Evolutionary conservation across 2,329 filamentous ascomycete species (phyloP), one percentile per base, ranked within the genome.

Genomic region (Cladorrhinum sp.): DNA sequence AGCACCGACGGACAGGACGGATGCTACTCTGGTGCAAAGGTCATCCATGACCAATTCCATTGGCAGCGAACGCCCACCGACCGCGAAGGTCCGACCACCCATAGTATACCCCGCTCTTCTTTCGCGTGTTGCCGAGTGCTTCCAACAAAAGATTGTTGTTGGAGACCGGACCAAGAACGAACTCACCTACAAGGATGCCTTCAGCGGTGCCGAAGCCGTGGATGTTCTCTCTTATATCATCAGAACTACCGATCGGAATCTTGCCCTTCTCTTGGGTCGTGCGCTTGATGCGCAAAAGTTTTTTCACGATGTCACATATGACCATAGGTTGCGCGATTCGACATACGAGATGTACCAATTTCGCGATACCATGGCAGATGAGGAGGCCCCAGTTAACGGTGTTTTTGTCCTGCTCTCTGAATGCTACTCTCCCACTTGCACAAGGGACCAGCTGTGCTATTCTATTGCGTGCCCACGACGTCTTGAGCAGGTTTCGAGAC

Each of bases 251-350:
- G 95, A 99, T 75, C 86, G 95, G 61, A 99, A 99, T 72, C 80
- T 99, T 62, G 95, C 95, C 10, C 80, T 99, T 53, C 84, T 99
- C 9, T 80, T 99, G 16, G 95, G 95, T 64, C 86, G 95, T 72
- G 92, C 95, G 48, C 79, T 99, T 62, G 95, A 99, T 76, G 95
- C 95, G 23, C 95, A 99, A 72, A 98, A 98, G 74, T 97, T 96
- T 78, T 99, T 99, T 73, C 95, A 99, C 78, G 95, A 99, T 81
- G 95, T 98, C 55, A 97, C 93, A 0, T 99, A 99, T 75, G 93
- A 97, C 69, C 95, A 99, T 75, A 86, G 95, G 52, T 79, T 99
- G 69, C 90, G 95, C 75, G 95, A 99, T 75, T 96, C 93, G n/a
- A 85, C 88, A 45, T 89, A 88, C 55, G 95, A 99, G 75, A 90